Evolutionary conservation across 2,329 filamentous ascomycete genomes (phyloP), one percentile per base, ranked within the genome.

Genomic region (Pyrenophora graminea): DNA sequence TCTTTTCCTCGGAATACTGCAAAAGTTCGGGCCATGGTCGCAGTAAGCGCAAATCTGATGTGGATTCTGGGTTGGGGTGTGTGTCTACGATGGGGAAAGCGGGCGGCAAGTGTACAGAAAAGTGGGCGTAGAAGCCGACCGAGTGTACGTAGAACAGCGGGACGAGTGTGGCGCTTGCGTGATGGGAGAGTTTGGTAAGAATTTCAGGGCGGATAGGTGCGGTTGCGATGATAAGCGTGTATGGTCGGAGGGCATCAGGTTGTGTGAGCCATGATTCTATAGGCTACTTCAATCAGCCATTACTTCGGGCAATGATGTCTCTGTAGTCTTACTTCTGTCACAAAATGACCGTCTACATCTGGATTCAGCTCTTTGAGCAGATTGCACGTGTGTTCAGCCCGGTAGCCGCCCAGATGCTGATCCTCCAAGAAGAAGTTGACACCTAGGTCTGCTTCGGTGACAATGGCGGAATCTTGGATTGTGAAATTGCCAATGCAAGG

Each of bases 341-440:
- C 77, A 53, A 85, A 93, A 65, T 87, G 80, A 6, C 92, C 93
- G 52, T 89, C 76, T 1, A 97, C 94, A 67, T 97, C 94, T 2
- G 92, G 91, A 68, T 99, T 99, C 54, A 99, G 80, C 73, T 99
- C 95, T 55, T 85, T 80, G 37, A 99, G 79, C 47, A 93, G 80
- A 55, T 87, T 85, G 51, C 87, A 86, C 47, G 88, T 89, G 68
- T 89, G 86, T 70, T 91, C 83, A 1, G 93, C 90, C 61, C 94
- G 85, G 21, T 85, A 85, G 65, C 86, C 86, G 45, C 91, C 92
- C 32, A 96, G 71, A 58, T 85, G 88, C 41, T 81, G 78, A 63
- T 94, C 85, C 55, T 96, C 90, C 0, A 99, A 80, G 67, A 99
- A 99, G 80, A 99, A 99, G 76, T 99, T 99, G 56, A 97, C 88